Conservation (phyloP, 2,329 filamentous ascomycete species). For the Fusarium graminum region DNA sequence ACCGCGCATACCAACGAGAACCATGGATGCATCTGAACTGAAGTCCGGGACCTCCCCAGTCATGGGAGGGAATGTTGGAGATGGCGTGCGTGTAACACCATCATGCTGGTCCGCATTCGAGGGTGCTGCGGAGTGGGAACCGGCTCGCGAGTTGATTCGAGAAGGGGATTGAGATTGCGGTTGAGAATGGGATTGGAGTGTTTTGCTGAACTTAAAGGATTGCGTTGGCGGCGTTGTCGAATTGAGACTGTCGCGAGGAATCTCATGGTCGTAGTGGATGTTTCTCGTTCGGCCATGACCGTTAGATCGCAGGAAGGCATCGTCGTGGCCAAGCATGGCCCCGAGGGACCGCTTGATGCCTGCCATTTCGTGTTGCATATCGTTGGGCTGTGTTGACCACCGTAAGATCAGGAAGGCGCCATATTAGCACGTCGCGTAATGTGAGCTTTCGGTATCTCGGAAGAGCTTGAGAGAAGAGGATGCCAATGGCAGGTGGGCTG, state of each 20-base stretch:
- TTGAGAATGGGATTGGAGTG: constrained; percentile 22
- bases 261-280: constrained; percentile 23
- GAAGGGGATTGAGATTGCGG: constrained; percentile 16
- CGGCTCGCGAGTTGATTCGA: constrained; percentile 24
- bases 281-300: constrained; percentile 33
- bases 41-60: constrained; percentile 59
- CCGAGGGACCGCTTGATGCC: constrained; percentile 59
- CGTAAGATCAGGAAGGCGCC: constrained; percentile 27
- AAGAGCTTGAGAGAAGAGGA: not conserved
- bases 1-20: constrained; percentile 79
- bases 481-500: constrained; percentile 11
- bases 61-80: constrained; percentile 44
- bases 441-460: not conserved
- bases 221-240: constrained; percentile 33
- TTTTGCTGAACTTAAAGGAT: constrained; percentile 25
- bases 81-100: constrained; percentile 46
- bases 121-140: constrained; percentile 32
- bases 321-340: constrained; percentile 52
- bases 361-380: constrained; percentile 47
- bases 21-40: constrained; percentile 74
- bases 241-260: constrained; percentile 33
- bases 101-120: constrained; percentile 37
- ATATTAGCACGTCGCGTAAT: constrained; percentile 23
- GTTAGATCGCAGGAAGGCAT: constrained; percentile 38
- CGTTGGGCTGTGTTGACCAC: constrained; percentile 43